A percentile compares a stretch with the other conserved stretches of the same genome.
These are phyloP conservation scores for Heterobasidion occidentale DNA, from an alignment of 1,284 basidiomycete genomes.

Conservation along the genomic window DNA sequence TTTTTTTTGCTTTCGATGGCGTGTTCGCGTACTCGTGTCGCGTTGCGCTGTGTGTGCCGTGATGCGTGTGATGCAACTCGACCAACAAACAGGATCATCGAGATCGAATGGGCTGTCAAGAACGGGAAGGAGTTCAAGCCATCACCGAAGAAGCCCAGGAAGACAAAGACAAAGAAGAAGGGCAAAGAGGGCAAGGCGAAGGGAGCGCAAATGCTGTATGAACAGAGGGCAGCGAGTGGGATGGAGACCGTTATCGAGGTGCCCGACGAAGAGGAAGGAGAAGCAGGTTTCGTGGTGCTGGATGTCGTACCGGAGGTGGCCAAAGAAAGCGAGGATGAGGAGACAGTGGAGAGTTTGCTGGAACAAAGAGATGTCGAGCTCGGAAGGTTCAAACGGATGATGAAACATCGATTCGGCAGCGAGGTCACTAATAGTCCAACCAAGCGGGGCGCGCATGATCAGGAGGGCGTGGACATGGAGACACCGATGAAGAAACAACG, in stretches of 20 bases:
- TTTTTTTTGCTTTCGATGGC: background rate
- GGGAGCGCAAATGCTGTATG: background rate
- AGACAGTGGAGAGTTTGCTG: slow-evolving; percentile 11
- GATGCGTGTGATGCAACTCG: background rate
- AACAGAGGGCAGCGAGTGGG: background rate
- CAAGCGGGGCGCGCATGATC: slow-evolving; percentile 13
- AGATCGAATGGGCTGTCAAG: slow-evolving; percentile 65
- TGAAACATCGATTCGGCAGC: slow-evolving; percentile 13
- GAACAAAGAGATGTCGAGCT: slow-evolving; percentile 6
- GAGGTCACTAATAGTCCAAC: slow-evolving; percentile 26
- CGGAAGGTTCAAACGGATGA: slow-evolving; percentile 1
- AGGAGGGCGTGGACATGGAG: slow-evolving; percentile 13
- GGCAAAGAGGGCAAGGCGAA: slow-evolving; percentile 3
- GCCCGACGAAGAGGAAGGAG: slow-evolving; percentile 3
- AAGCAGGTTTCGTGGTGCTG: slow-evolving; percentile 7
- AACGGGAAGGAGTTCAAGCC: slow-evolving; percentile 50
- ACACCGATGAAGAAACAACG: slow-evolving; percentile 7
- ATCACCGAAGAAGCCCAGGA: slow-evolving; percentile 49
- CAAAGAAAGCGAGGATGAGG: slow-evolving; percentile 12
- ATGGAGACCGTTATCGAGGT: background rate
- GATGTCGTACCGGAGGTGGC: background rate
- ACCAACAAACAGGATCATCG: slow-evolving; percentile 48
- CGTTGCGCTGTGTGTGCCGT: background rate
- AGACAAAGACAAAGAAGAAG: slow-evolving; percentile 25
- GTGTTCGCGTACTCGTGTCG: slow-evolving; percentile 2